Percentiles rank a stretch among this genome's conserved stretches.
phyloP scores from a whole-genome alignment of 1,284 basidiomycete species.

The Rhodotorula sp. region DNA sequence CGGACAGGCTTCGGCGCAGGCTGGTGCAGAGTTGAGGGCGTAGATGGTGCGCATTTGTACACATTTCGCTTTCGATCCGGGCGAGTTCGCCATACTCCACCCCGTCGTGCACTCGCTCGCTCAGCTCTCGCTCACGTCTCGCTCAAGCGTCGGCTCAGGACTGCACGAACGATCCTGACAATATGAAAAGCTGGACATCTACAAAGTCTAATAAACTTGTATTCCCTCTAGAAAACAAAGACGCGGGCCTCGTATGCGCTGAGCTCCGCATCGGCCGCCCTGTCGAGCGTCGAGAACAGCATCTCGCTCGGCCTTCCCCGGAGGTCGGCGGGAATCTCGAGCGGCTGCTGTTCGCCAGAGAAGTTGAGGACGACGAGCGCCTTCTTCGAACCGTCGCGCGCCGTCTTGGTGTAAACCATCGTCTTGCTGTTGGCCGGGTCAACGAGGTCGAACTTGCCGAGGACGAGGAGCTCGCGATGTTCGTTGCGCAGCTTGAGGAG shows the following conservation, averaged over 20 bases:
- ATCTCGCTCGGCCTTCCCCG: background rate
- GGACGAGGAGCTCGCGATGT: slow-evolving; percentile 50
- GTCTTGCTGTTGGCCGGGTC: slow-evolving; percentile 55
- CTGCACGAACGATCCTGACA: too few species aligned
- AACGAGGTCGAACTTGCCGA: slow-evolving; percentile 61
- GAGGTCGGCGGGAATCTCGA: slow-evolving; percentile 13
- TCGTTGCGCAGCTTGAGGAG: slow-evolving; percentile 59
- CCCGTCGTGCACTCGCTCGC: too few species aligned
- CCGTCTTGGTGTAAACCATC: slow-evolving; percentile 60
- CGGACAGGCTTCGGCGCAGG: slow-evolving; percentile 20
- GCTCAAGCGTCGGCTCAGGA: too few species aligned
- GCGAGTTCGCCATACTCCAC: too few species aligned
- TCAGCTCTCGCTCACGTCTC: too few species aligned
- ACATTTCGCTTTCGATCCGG: too few species aligned
- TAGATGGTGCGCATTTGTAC: too few species aligned
- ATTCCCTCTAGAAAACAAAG: background rate
- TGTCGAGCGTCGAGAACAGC: slow-evolving; percentile 1
- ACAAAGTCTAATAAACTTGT: too few species aligned
- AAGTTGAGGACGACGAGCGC: slow-evolving; percentile 60
- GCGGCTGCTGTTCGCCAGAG: slow-evolving; percentile 45
- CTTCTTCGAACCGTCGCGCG: slow-evolving; percentile 29
- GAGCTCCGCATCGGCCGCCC: background rate
- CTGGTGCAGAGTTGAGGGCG: background rate
- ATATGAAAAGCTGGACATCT: too few species aligned
- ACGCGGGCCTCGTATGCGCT: slow-evolving; percentile 17